Conservation (phyloP, 768 basidiomycete species). For the Macrocybe gigantea region DNA sequence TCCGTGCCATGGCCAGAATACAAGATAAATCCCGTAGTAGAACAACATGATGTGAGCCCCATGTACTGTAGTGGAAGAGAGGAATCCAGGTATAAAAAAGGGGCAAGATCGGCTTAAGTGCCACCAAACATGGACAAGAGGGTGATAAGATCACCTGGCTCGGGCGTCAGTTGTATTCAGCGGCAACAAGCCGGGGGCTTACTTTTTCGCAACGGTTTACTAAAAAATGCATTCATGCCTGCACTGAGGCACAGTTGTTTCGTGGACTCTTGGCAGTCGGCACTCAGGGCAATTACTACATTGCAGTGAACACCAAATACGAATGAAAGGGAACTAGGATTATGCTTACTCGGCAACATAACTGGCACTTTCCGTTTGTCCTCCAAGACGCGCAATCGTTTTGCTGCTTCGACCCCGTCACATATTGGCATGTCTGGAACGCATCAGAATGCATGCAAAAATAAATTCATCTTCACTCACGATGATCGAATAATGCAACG, state of each 20-base stretch:
- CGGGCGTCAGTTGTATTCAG: neutral
- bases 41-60: too few species aligned
- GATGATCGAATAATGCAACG: constrained; percentile 71
- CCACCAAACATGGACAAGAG: constrained; percentile 49
- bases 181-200: constrained; percentile 6
- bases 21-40: too few species aligned
- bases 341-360: constrained; percentile 48
- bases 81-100: constrained; percentile 3
- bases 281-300: constrained; percentile 65
- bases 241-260: constrained; percentile 72
- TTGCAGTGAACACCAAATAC: neutral
- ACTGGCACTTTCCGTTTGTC: constrained; percentile 44
- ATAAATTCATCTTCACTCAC: constrained; percentile 28
- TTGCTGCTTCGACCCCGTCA: constrained; percentile 72
- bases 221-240: constrained; percentile 74
- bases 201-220: constrained; percentile 66
- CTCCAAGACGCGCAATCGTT: constrained; percentile 55
- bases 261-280: constrained; percentile 73
- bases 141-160: constrained; percentile 45
- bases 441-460: neutral
- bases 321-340: neutral
- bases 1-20: too few species aligned
- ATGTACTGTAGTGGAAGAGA: neutral
- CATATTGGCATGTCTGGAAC: constrained; percentile 71
- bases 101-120: constrained; percentile 6